Evolutionary conservation across 2,329 filamentous ascomycete genomes (phyloP), one percentile per base, ranked within the genome.

Genomic region (Hymenoscyphus fructigenus): DNA sequence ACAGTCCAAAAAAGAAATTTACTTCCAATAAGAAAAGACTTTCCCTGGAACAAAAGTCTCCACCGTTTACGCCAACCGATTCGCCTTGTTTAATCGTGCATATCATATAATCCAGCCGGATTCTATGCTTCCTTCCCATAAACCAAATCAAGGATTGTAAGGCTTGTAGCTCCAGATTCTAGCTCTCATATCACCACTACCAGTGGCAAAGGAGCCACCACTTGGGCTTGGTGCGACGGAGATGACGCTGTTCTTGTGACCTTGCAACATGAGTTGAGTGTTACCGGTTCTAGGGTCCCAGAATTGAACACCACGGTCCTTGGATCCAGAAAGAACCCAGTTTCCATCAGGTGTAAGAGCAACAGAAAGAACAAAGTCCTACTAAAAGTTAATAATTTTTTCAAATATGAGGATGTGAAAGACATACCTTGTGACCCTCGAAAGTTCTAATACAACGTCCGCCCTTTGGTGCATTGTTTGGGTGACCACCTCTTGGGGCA

Each of bases 211-310:
- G 76, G 92, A 89, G 69, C 88, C 88, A 65, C 93, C 93, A 56
- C 68, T 71, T 17, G 95, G 95, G 78, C 93, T 96, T 26, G 95
- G 95, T 1, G 95, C 94, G 61, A 99, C 95, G 2, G 93, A 97
- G 74, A 98, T 98, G 72, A 99, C 95, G 12, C 92, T 97, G 80
- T 98, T 98, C 84, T 98, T 98, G 78, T 99, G 95, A 29, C 95
- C 95, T 79, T 98, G 95, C 67, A 99, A 85, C 95, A 98, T 98
- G 77, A 99, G 90, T 80, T 98, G 94, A 0, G 94, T 96, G 70
- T 91, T 90, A 41, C 94, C 95, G 23, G 93, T 97, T 73, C 90
- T 86, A 23, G 95, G 94, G 75, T 99, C 94, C 95, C 95, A 99
- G 83, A 99, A 98, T 76, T 98, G 95, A 26, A 99, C 95, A 59